Base-by-base conservation (phyloP, 148 eudicot species). In the Fagopyrum homotropicum region DNA sequence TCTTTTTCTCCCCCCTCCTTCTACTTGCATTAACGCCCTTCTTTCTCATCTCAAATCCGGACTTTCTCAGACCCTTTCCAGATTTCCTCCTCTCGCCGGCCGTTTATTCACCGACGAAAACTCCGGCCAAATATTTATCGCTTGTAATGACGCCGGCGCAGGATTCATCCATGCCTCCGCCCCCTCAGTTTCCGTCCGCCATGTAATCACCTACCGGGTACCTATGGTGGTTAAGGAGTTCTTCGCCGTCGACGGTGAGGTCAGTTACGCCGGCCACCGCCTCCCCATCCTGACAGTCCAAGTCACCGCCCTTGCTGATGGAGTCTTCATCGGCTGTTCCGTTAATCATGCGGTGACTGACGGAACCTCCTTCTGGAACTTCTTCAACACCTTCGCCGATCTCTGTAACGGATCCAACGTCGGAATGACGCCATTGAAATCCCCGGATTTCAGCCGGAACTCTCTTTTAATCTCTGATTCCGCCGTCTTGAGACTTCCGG, bases 181-280 rank as follows among this genome's bases (percentile, higher is more conserved):
- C 0, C 9, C 64, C 4, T 46, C 54, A 11, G 73, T 90, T 11
- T 63, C 8, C 45, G 55, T 87, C 59, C 46, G 79, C 0, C 90
- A 90, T 44, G 72, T 92, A 45, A 72, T 92, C n/a, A 22, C 86
- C 0, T 3, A 22, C 9, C 80, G 90, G 40, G 87, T 87, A 12
- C 93, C 95, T 14, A 84, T 77, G 1, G 55, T 50, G 5, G 79
- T 92, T 1, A 86, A 80, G 50, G 80, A 75, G 43, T 87, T 88
- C 73, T 92, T 92, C 59, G 57, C 87, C 1, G 79, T 83, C 9
- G 90, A 86, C 51, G 40, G 86, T 1, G 74, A 83, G 40, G 90
- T 92, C 10, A 90, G 95, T 43, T 90, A 88, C 54, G 84, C 86
- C 30, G 97, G 95, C 45, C 97, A 92, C 79, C 85, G 82, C 43